A percentile compares a stretch with the other conserved stretches of the same genome.
phyloP scores from a whole-genome alignment of 352 stramenopile genomes.

The Ophiocytium majus region DNA sequence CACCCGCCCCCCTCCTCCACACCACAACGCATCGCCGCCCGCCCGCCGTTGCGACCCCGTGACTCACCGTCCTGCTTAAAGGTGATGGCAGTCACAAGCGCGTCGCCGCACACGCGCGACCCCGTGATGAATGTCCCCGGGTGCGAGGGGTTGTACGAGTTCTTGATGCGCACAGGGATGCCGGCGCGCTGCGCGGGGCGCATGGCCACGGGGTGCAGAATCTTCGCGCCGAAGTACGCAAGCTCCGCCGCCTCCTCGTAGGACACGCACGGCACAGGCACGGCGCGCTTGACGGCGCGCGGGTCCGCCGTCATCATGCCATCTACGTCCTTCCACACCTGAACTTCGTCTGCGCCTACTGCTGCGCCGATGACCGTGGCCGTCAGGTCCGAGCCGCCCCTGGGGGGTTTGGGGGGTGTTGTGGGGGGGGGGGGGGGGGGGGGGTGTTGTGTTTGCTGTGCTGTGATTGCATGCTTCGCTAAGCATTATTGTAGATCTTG shows the following conservation, averaged over 20 bases:
- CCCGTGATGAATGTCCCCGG: slow-evolving; percentile 69
- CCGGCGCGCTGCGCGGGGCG: slow-evolving; percentile 65
- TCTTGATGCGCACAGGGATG: slow-evolving; percentile 77
- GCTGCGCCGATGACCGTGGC: slow-evolving; percentile 70
- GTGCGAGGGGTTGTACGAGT: slow-evolving; percentile 74
- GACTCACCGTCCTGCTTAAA: slow-evolving; percentile 62
- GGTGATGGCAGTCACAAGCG: slow-evolving; percentile 72
- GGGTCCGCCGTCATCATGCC: slow-evolving; percentile 75
- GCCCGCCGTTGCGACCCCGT: too few relatives aligned
- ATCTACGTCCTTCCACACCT: slow-evolving; percentile 81
- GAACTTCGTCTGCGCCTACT: slow-evolving; percentile 68
- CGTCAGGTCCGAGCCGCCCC: slow-evolving; percentile 74
- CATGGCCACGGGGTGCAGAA: slow-evolving; percentile 70
- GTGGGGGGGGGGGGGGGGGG: too few relatives aligned
- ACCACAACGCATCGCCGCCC: too few relatives aligned
- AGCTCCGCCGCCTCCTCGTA: slow-evolving; percentile 71
- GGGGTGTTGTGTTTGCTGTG: too few relatives aligned
- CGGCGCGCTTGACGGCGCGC: slow-evolving; percentile 64
- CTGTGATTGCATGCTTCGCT: too few relatives aligned
- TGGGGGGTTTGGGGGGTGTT: background rate
- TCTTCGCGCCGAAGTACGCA: slow-evolving; percentile 70
- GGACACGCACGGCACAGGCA: slow-evolving; percentile 62
- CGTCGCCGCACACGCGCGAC: slow-evolving; percentile 36
- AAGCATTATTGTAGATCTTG: too few relatives aligned
- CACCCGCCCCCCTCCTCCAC: too few relatives aligned